Percentiles rank a stretch among this genome's conserved stretches.
Conservation (phyloP, 2,329 filamentous ascomycete species). For the Alternaria consortialis region DNA sequence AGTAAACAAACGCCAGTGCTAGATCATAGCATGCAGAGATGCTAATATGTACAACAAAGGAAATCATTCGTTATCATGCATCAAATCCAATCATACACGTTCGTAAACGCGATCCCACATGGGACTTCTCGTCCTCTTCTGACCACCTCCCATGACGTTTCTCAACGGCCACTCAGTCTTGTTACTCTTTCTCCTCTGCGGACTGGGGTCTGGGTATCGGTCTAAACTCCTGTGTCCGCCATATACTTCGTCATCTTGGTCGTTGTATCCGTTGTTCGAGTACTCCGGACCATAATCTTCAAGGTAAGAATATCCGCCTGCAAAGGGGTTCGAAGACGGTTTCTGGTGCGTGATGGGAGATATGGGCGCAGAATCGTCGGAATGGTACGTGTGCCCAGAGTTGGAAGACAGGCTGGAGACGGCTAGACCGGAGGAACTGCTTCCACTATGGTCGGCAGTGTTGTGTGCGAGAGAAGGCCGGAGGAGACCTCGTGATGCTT, state of each 20-base stretch:
- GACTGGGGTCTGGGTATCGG: slow-evolving; percentile 32
- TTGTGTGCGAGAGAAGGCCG: slow-evolving; percentile 31
- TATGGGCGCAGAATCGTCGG: slow-evolving; percentile 21
- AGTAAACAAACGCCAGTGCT: slow-evolving; percentile 1
- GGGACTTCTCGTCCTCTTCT: slow-evolving; percentile 37
- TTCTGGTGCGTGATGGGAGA: slow-evolving; percentile 26
- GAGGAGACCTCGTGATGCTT: slow-evolving; percentile 32
- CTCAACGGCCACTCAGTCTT: slow-evolving; percentile 46
- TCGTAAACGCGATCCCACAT: slow-evolving; percentile 48
- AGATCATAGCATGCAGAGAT: slow-evolving; percentile 6
- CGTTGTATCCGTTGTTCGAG: slow-evolving; percentile 13
- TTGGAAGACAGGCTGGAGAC: slow-evolving; percentile 18
- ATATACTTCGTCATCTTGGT: slow-evolving; percentile 41
- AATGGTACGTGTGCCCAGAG: slow-evolving; percentile 11
- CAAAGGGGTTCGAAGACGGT: slow-evolving; percentile 34
- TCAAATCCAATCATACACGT: slow-evolving; percentile 21
- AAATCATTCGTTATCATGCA: slow-evolving; percentile 15
- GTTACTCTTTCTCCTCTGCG: slow-evolving; percentile 22
- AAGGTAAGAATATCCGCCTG: slow-evolving; percentile 36
- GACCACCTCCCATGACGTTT: slow-evolving; percentile 26
- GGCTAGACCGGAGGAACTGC: slow-evolving; percentile 35
- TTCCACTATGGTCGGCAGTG: slow-evolving; percentile 32
- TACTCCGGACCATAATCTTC: slow-evolving; percentile 49
- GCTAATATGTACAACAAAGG: slow-evolving; percentile 25
- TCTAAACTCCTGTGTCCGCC: slow-evolving; percentile 42